Conservation (phyloP, 1,284 basidiomycete species). For the Wolfiporia cocos region DNA sequence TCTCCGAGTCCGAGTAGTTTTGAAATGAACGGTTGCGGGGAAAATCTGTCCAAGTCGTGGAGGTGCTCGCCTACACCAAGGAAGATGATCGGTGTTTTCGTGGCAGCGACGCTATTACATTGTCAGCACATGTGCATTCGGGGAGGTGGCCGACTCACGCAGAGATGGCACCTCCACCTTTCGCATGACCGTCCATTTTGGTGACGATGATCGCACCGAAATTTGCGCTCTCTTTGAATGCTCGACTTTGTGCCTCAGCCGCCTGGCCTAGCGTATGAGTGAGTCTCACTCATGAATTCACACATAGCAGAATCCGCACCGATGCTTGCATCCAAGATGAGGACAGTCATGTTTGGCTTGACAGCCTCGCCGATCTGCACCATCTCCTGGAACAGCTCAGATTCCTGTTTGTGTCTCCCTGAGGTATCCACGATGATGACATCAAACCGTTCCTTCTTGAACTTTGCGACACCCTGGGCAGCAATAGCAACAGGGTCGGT, state of each 20-base stretch:
- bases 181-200: slow-evolving; percentile 99
- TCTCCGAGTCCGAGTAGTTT: slow-evolving; percentile 96
- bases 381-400: slow-evolving; percentile 98
- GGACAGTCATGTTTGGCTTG: slow-evolving; percentile 89
- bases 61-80: slow-evolving; percentile 97
- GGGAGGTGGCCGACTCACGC: slow-evolving; percentile 58
- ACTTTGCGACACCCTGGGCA: slow-evolving; percentile 91
- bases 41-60: slow-evolving; percentile 93
- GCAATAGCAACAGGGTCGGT: slow-evolving; percentile 97
- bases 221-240: slow-evolving; percentile 97
- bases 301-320: slow-evolving; percentile 37
- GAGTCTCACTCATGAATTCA: slow-evolving; percentile 2
- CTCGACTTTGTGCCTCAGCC: slow-evolving; percentile 91
- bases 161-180: slow-evolving; percentile 98
- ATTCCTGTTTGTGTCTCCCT: slow-evolving; percentile 96
- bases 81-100: slow-evolving; percentile 98
- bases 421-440: slow-evolving; percentile 99
- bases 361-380: slow-evolving; percentile 92
- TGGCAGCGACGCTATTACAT: slow-evolving; percentile 92
- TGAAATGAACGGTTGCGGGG: slow-evolving; percentile 95
- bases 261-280: slow-evolving; percentile 73
- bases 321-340: slow-evolving; percentile 86
- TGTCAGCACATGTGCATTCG: not conserved
- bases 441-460: slow-evolving; percentile 97
- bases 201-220: slow-evolving; percentile 99